Base-by-base conservation (phyloP, 1,284 basidiomycete genomes). In the Hemileia vastatrix region DNA sequence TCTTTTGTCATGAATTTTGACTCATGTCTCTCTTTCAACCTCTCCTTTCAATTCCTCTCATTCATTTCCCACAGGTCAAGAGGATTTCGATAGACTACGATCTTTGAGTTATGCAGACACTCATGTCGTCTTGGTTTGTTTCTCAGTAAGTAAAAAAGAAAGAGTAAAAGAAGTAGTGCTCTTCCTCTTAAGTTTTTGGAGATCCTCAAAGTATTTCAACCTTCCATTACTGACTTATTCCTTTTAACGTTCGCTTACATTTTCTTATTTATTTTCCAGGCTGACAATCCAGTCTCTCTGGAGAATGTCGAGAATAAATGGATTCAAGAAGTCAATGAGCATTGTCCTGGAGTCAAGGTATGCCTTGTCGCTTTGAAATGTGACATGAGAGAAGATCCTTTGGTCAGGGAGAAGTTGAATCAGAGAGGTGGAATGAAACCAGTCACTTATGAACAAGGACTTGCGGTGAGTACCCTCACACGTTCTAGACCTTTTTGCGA, bases 51-150 rank as follows among this genome's bases (percentile, higher is more conserved):
- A 47, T 8, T 18, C n/a, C 18, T 4, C 2, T 19, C 6, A 4
- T 18, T 21, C 2, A 2, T n/a, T 36, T 3, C 1, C 15, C n/a
- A n/a, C n/a, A 91, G 92, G 90, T 24, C 91, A 95, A 77, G 93
- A 97, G 78, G 93, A 96, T 71, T 96, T 96, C 75, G 93, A 95
- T 75, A 81, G 90, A 54, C 78, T 97, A 59, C 82, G 94, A 52
- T 90, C 90, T 15, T 78, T 97, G 31, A 90, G 87, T 40, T 97
- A 96, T 75, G 88, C 92, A 2, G 92, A 96, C 75, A 95, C 92
- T 0, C 88, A 96, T 77, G 87, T 95, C 4, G 54, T 96, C 67
- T 86, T 95, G 86, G 80, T 94, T 33, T 95, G 92, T 77, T 95
- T 93, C 76, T 92, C 90, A 33, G 90, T 89, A n/a, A n/a, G n/a